Conservation (phyloP, 2,329 filamentous ascomycete genomes). For the Onygenales sp. region DNA sequence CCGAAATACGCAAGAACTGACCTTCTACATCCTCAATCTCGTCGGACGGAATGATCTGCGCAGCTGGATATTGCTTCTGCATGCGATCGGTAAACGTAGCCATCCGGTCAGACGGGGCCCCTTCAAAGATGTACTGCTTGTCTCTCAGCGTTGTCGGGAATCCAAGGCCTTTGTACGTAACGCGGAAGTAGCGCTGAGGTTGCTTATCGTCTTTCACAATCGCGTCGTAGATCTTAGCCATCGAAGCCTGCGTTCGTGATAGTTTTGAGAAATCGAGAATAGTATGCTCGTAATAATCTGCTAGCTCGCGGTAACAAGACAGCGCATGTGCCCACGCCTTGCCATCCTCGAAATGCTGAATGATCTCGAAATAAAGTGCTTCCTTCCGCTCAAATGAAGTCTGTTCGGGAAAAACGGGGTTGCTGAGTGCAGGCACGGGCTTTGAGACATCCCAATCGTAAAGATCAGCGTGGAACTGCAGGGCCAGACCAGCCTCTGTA, state of each 20-base stretch:
- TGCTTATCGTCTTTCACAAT: slow-evolving; percentile 72
- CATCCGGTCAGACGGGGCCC: slow-evolving; percentile 64
- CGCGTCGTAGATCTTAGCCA: slow-evolving; percentile 83
- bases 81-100: slow-evolving; percentile 81
- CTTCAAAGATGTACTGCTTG: slow-evolving; percentile 89
- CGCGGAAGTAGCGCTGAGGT: slow-evolving; percentile 81
- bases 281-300: slow-evolving; percentile 81
- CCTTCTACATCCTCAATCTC: slow-evolving; percentile 76
- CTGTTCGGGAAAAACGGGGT: slow-evolving; percentile 73
- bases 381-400: slow-evolving; percentile 89
- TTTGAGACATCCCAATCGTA: slow-evolving; percentile 80
- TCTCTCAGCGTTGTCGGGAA: slow-evolving; percentile 74
- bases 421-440: slow-evolving; percentile 55
- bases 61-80: slow-evolving; percentile 79
- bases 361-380: slow-evolving; percentile 84
- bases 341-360: slow-evolving; percentile 90
- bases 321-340: slow-evolving; percentile 86
- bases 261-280: slow-evolving; percentile 87
- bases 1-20: slow-evolving; percentile 75
- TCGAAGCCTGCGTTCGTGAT: slow-evolving; percentile 77
- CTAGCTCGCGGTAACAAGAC: slow-evolving; percentile 80
- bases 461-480: slow-evolving; percentile 82
- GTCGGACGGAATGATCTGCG: slow-evolving; percentile 64
- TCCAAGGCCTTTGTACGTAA: slow-evolving; percentile 79
- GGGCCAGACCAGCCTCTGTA: slow-evolving; percentile 78